Conservation (phyloP, 139 green algal genomes). For the Penium margaritaceum region DNA sequence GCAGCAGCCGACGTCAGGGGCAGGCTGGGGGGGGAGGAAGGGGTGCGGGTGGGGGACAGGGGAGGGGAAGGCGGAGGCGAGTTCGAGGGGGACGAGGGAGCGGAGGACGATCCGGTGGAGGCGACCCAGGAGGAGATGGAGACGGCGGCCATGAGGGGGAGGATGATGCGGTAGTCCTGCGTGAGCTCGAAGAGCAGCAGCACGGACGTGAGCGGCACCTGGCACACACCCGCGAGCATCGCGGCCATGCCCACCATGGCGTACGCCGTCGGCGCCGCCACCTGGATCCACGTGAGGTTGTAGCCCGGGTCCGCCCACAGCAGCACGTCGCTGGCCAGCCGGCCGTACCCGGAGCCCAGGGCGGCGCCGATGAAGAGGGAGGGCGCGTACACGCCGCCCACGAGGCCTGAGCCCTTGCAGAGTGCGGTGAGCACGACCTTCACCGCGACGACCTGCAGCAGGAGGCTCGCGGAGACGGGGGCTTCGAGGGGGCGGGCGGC, state of each 20-base stretch:
- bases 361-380: slow-evolving; percentile 84
- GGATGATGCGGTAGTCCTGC: slow-evolving; percentile 66
- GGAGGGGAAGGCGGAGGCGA: no score
- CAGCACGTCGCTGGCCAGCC: neutral
- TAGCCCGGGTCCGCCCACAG: slow-evolving; percentile 4
- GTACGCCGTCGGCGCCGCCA: slow-evolving; percentile 26
- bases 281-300: slow-evolving; percentile 6
- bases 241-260: slow-evolving; percentile 58
- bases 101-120: neutral
- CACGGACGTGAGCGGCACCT: slow-evolving; percentile 55
- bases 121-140: slow-evolving; percentile 44
- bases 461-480: slow-evolving; percentile 41
- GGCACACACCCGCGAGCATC: slow-evolving; percentile 59
- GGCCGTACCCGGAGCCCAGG: slow-evolving; percentile 41
- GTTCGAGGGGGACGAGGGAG: no score
- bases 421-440: slow-evolving; percentile 81
- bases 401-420: slow-evolving; percentile 68
- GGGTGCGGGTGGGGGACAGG: no score
- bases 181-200: slow-evolving; percentile 74
- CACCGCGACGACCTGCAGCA: slow-evolving; percentile 63
- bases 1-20: no score
- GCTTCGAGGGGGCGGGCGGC: no score
- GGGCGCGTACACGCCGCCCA: slow-evolving; percentile 87
- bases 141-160: slow-evolving; percentile 68
- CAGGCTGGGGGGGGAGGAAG: no score